Evolutionary conservation across 805 yeast species (phyloP).

Genomic region (Lachancea dasiensis): DNA sequence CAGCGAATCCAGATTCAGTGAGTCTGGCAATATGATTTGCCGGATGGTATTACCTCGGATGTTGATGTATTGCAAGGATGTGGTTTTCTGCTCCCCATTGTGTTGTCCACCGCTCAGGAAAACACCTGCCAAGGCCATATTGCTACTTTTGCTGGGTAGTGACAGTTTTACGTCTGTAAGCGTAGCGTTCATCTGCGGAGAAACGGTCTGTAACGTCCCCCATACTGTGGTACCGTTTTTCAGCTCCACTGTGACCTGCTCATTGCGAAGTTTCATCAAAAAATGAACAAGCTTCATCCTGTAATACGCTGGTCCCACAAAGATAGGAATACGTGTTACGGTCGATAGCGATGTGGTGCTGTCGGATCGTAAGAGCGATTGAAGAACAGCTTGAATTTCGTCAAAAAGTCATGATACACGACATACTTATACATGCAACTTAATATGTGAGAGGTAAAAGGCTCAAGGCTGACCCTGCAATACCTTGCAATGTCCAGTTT

Average conservation of each 20-base stretch:
- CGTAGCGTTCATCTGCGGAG: constrained; percentile 88
- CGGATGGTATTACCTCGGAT: constrained; percentile 87
- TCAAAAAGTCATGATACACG: no score
- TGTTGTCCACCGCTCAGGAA: constrained; percentile 18
- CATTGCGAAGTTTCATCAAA: constrained; percentile 77
- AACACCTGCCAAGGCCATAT: constrained; percentile 23
- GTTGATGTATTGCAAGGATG: constrained; percentile 64
- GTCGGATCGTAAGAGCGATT: no score
- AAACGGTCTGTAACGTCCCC: constrained; percentile 78
- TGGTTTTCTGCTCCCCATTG: constrained; percentile 49
- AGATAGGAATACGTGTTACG: no score
- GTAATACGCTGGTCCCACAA: neutral
- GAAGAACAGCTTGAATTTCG: no score
- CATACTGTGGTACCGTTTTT: constrained; percentile 84
- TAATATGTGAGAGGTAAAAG: no score
- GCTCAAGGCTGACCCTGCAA: no score
- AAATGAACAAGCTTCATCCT: constrained; percentile 39
- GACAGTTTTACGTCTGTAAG: constrained; percentile 77
- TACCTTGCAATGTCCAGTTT: no score
- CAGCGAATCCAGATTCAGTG: constrained; percentile 63
- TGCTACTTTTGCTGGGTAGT: constrained; percentile 30
- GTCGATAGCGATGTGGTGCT: no score
- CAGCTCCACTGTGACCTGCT: constrained; percentile 83
- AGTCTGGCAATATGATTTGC: constrained; percentile 78
- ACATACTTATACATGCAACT: no score